Conservation (phyloP, 1,284 basidiomycete species). For the Trichosporon asahii region DNA sequence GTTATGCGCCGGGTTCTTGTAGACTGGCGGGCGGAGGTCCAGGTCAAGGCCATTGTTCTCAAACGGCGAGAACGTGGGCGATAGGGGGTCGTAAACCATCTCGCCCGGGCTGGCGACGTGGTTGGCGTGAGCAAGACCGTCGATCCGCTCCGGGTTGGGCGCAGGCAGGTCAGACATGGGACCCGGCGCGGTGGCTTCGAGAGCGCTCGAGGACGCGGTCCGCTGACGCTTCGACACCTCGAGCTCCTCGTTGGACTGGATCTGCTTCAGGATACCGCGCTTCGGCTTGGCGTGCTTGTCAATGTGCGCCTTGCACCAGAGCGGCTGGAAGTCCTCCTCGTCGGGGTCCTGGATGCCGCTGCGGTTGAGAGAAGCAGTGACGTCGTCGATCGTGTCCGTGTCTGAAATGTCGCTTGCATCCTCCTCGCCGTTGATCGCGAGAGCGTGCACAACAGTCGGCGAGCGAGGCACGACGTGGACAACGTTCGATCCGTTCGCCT, state of each 20-base stretch:
- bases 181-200: constrained; percentile 44
- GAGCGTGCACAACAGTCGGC: constrained; percentile 38
- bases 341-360: constrained; percentile 4
- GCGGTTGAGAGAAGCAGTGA: constrained; percentile 33
- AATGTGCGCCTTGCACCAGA: constrained; percentile 64
- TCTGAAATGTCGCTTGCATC: constrained; percentile 62
- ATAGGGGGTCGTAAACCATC: constrained; percentile 53
- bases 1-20: constrained; percentile 35
- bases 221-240: background rate
- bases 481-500: constrained; percentile 5
- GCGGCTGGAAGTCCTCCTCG: constrained; percentile 52
- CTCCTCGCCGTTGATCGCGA: constrained; percentile 57
- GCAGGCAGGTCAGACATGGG: constrained; percentile 73
- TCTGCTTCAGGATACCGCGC: constrained; percentile 77
- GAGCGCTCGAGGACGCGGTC: background rate
- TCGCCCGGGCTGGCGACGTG: constrained; percentile 30
- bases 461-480: constrained; percentile 21
- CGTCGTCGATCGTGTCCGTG: constrained; percentile 59
- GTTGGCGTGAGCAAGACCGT: constrained; percentile 68
- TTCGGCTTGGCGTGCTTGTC: constrained; percentile 65
- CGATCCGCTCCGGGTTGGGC: constrained; percentile 77
- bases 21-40: constrained; percentile 22
- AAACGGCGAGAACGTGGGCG: constrained; percentile 58
- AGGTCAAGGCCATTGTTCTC: constrained; percentile 31
- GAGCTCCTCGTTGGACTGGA: constrained; percentile 48